Evolutionary conservation across 331 rosid genomes (phyloP).

Genomic region (Pyracantha coccinea): DNA sequence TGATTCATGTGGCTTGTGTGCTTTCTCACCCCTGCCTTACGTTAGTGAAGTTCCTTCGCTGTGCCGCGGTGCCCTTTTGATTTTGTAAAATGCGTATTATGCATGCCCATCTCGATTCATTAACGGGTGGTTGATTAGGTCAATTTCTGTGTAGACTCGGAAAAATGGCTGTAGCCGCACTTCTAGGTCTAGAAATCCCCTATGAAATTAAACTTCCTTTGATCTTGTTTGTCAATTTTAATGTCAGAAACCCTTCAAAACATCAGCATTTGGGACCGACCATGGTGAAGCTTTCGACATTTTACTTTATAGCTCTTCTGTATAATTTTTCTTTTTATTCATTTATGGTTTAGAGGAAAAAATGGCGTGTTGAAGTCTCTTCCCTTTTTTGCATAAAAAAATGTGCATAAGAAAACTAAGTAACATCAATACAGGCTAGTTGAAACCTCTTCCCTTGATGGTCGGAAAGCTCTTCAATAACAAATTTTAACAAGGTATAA

Average conservation of each 20-base stretch:
- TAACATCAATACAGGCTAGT: too few species aligned
- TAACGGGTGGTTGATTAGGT: constrained; percentile 4
- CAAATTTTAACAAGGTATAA: too few species aligned
- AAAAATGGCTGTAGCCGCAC: neutral
- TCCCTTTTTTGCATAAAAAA: too few species aligned
- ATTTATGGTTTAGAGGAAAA: too few species aligned
- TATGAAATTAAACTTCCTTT: neutral
- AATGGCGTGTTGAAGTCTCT: too few species aligned
- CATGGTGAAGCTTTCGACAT: neutral
- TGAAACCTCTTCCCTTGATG: too few species aligned
- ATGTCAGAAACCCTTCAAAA: neutral
- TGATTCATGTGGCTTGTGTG: neutral
- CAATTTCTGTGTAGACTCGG: neutral
- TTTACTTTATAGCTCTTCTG: too few species aligned
- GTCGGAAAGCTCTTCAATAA: too few species aligned
- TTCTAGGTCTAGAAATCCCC: neutral
- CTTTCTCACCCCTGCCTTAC: neutral
- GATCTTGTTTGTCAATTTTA: neutral
- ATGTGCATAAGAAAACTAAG: too few species aligned
- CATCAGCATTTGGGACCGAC: neutral
- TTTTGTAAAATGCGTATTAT: neutral
- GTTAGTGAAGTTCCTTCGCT: neutral
- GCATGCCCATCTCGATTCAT: constrained; percentile 4
- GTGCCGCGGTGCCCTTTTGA: neutral
- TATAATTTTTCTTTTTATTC: too few species aligned